Evolutionary conservation across 2,329 filamentous ascomycete species (phyloP).

Genomic region (Coniochaeta ligniaria): DNA sequence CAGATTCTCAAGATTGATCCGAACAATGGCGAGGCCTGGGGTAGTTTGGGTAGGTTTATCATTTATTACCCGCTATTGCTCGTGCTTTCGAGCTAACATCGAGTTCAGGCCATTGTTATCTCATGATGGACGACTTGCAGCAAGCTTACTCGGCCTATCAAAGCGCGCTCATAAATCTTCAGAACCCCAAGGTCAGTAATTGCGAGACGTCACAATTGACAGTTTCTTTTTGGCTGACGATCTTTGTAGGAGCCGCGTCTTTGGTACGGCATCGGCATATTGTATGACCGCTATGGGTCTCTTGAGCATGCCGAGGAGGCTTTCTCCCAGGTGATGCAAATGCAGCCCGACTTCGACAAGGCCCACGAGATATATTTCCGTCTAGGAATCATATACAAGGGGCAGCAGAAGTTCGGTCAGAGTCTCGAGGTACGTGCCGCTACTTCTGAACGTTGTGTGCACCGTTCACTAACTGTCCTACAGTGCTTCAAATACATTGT

Average conservation of each 20-base stretch:
- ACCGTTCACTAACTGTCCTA: constrained; percentile 16
- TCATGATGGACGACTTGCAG: constrained; percentile 98
- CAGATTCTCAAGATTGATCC: constrained; percentile 84
- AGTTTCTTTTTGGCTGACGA: background rate
- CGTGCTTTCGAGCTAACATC: background rate
- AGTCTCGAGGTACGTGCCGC: constrained; percentile 70
- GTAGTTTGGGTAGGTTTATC: constrained; percentile 65
- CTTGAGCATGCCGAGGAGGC: constrained; percentile 96
- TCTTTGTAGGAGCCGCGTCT: constrained; percentile 70
- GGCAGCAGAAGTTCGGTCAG: constrained; percentile 87
- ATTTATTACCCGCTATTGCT: constrained; percentile 16
- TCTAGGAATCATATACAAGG: constrained; percentile 98
- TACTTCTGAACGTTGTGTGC: background rate
- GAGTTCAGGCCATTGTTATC: constrained; percentile 77
- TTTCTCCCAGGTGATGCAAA: constrained; percentile 97
- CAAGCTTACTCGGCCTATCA: constrained; percentile 97
- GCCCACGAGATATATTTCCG: constrained; percentile 99
- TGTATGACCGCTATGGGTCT: constrained; percentile 94
- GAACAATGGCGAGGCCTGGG: constrained; percentile 92
- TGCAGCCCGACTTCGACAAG: constrained; percentile 97
- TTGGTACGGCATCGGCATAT: constrained; percentile 97
- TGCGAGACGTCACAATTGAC: background rate
- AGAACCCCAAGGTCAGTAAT: constrained; percentile 74
- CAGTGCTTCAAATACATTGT: constrained; percentile 99
- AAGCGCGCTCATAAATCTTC: constrained; percentile 85